Conservation (phyloP, 2,329 filamentous ascomycete genomes). For the Fusarium sp. region DNA sequence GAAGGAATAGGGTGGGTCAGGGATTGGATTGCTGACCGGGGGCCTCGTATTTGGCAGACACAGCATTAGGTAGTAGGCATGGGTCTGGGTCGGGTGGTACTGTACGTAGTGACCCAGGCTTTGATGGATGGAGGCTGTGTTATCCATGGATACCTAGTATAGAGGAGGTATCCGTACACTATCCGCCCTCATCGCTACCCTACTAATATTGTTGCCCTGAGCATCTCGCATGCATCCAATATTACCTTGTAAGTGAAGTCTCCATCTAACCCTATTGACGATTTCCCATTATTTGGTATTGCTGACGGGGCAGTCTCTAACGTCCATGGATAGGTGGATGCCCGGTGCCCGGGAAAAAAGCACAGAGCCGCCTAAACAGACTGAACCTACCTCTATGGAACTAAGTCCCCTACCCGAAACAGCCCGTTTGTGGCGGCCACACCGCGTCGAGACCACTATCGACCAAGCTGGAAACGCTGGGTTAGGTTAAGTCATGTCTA, state of each 20-base stretch:
- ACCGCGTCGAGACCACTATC: conserved; percentile 6
- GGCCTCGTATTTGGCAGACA: conserved; percentile 30
- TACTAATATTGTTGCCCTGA: neutral
- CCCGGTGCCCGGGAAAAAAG: neutral
- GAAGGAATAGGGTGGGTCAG: conserved; percentile 31
- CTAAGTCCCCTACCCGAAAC: conserved; percentile 12
- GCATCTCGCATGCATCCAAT: neutral
- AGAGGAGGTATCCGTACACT: neutral
- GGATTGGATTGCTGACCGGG: conserved; percentile 9
- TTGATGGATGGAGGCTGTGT: conserved; percentile 4
- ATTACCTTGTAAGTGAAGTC: neutral
- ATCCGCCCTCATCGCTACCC: neutral
- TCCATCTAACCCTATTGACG: neutral
- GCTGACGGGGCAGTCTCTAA: neutral
- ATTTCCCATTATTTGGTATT: neutral
- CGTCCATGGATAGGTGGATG: neutral
- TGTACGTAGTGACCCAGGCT: neutral
- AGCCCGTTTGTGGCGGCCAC: conserved; percentile 6
- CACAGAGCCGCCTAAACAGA: conserved; percentile 12
- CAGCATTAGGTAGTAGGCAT: neutral
- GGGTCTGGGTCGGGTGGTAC: conserved; percentile 4
- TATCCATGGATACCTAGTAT: neutral
- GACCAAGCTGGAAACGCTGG: conserved; percentile 9
- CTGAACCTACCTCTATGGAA: neutral
- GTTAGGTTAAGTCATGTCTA: conserved; percentile 4